Evolutionary conservation across 2,329 filamentous ascomycete genomes (phyloP), one percentile per base, ranked within the genome.

Genomic region (Lachnellula suecica): DNA sequence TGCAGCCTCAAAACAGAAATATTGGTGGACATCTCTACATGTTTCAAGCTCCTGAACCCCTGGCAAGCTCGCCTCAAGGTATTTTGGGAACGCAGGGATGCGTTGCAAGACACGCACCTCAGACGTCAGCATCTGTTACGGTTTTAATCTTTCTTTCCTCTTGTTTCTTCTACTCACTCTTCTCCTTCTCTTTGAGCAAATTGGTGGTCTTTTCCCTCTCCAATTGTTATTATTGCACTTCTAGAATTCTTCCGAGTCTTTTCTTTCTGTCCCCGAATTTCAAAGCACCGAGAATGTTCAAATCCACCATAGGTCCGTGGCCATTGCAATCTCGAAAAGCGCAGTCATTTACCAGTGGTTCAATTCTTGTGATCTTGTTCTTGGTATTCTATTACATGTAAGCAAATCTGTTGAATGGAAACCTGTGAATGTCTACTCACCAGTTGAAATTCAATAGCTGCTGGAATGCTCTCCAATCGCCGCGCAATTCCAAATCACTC

Each of bases 361-460:
- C 42, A 3, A 20, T 56, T 22, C 19, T 54, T 15, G 23, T 55
- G n/a, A 7, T 48, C 2, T 17, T 58, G 17, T 48, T 53, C 29
- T 37, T 53, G 2, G 38, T 41, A 6, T 50, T 56, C 24, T 55
- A 56, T 22, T 52, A 42, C 41, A 23, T 56, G 56, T 58, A 49
- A 51, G 56, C 22, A 22, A 22, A 27, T n/a, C 20, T n/a, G 17
- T 35, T 19, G 11, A 10, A 6, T 7, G 4, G 11, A 10, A 7
- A 38, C 35, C 23, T 41, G 17, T 22, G 8, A 17, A 9, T 9
- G 9, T 23, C 34, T n/a, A 19, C 34, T 37, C 10, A 37, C 17
- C 8, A 41, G 15, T 17, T 37, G 34, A 37, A 6, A 9, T 37
- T 6, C 17, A 37, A 17, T 15, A 57, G 54, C 27, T 51, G 45